phyloP scores from a whole-genome alignment of 768 basidiomycete genomes.

The Vishniacozyma victoriae region DNA sequence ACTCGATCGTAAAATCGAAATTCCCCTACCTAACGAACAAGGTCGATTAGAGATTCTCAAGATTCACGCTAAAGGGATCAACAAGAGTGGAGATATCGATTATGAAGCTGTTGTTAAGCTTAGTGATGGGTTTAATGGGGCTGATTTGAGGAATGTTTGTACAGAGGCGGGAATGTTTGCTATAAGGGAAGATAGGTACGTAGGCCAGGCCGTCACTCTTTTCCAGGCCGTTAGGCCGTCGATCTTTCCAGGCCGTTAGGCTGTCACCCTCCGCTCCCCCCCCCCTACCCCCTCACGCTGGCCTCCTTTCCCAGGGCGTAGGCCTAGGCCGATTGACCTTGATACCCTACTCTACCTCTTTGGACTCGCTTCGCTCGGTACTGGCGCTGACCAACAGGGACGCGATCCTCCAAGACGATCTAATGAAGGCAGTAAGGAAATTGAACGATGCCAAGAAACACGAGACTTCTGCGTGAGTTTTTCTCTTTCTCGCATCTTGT shows the following conservation, averaged over 20 bases:
- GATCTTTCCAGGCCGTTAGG: neutral
- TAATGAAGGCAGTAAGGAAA: slow-evolving; percentile 92
- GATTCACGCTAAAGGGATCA: slow-evolving; percentile 89
- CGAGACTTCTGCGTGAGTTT: slow-evolving; percentile 54
- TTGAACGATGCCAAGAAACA: slow-evolving; percentile 96
- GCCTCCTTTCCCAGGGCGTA: neutral
- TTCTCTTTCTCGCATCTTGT: neutral
- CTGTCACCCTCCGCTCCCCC: neutral
- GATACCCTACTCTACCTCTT: too few relatives aligned
- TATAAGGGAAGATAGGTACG: slow-evolving; percentile 85
- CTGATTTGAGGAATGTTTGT: slow-evolving; percentile 88
- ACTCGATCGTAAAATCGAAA: slow-evolving; percentile 94
- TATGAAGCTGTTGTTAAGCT: slow-evolving; percentile 98
- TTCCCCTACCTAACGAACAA: slow-evolving; percentile 95
- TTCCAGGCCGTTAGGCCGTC: neutral
- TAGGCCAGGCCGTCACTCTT: slow-evolving; percentile 1
- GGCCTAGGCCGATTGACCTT: neutral
- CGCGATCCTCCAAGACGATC: slow-evolving; percentile 87
- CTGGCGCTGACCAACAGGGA: slow-evolving; percentile 59
- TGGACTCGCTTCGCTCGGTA: too few relatives aligned
- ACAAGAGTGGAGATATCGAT: slow-evolving; percentile 92
- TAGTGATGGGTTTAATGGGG: slow-evolving; percentile 84
- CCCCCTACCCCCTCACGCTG: slow-evolving; percentile 5
- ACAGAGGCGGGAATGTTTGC: slow-evolving; percentile 96
- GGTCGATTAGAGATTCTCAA: slow-evolving; percentile 93